These are phyloP conservation scores for Macaranga tanarius DNA, from an alignment of 441 rosid species.

Conservation along the genomic window DNA sequence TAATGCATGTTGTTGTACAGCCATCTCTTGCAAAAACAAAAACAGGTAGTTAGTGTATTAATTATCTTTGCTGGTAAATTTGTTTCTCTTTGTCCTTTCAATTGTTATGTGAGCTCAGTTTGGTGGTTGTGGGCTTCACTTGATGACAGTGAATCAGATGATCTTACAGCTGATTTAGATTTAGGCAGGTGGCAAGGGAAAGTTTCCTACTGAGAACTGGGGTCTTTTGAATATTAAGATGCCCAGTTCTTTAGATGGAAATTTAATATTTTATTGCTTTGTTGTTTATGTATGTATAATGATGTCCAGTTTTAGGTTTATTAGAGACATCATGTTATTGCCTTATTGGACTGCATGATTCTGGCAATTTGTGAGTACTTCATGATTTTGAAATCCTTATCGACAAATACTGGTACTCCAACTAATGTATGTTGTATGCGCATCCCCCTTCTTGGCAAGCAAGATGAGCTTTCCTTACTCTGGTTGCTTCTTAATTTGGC, in stretches of 20 bases:
- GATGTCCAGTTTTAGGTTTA: neutral
- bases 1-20: conserved; percentile 91
- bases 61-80: neutral
- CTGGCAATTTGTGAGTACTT: neutral
- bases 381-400: neutral
- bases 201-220: neutral
- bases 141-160: neutral
- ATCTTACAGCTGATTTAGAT: neutral
- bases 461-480: neutral
- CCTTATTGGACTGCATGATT: neutral
- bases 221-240: neutral
- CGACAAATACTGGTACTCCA: neutral
- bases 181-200: neutral
- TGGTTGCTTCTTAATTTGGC: neutral
- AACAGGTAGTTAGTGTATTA: conserved; percentile 46
- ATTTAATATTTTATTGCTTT: neutral
- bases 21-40: conserved; percentile 65
- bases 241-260: neutral
- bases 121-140: neutral
- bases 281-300: neutral
- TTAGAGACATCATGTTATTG: neutral
- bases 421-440: neutral
- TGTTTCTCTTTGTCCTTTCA: conserved; percentile 6
- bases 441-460: neutral
- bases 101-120: conserved; percentile 5